Evolutionary conservation across 2,329 filamentous ascomycete species (phyloP), one percentile per base, ranked within the genome.

Genomic region (Botrytis cinerea): DNA sequence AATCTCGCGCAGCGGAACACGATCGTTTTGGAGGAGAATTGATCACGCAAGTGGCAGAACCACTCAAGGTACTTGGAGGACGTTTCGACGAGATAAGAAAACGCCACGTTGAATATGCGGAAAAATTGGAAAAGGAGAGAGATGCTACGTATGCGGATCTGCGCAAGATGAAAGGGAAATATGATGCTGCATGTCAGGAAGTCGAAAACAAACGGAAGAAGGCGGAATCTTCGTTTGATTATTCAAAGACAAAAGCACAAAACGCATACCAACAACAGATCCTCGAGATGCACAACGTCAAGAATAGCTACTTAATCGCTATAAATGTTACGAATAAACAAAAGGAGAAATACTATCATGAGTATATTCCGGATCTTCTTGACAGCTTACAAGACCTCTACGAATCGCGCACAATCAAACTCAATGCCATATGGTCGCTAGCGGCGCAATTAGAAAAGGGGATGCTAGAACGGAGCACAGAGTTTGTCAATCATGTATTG

Each of bases 291-390:
- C 93, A 96, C 83, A 99, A 99, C 81, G 88, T 92, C 82, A 99
- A 99, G 86, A 99, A 99, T 82, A 94, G 93, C n/a, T 99, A 99
- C 81, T 85, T 99, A 75, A 97, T 99, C 80, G 89, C 90, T 75
- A 97, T 99, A 84, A 97, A 97, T 81, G 93, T 98, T 74, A 97
- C 95, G 48, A 99, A 99, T 84, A 97, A 96, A 84, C 91, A 97
- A 80, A 99, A 98, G 85, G 94, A 98, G 81, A 93, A 92, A 81
- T 98, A 98, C 85, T 99, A 97, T 81, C 92, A 98, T 81, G 94
- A 98, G 82, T 98, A 98, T 82, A 88, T 99, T 32, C 96, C 96
- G 14, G 96, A 98, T 81, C 84, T 98, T 74, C 87, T 99, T 81
- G 93, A 98, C 83, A 95, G 95, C 78, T 84, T 99, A 73, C 96